A percentile compares a stretch with the other conserved stretches of the same genome.
Evolutionary conservation across 2,329 filamentous ascomycete species (phyloP).

Genomic region (Mycosphaerella arachidis): DNA sequence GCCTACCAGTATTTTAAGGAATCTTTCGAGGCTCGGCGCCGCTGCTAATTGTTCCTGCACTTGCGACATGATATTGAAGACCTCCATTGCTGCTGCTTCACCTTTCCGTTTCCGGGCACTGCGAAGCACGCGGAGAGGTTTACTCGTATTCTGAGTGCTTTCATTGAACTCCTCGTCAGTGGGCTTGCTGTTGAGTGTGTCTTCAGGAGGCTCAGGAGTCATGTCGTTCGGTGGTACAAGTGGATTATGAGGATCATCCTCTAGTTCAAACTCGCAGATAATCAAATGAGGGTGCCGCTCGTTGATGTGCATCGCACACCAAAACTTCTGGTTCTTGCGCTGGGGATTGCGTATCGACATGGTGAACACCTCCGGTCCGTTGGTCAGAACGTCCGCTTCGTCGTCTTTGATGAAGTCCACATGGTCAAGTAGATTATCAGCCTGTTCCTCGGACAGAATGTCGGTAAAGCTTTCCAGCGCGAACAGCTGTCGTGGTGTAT

Average conservation of each 20-base stretch:
- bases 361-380: constrained; percentile 83
- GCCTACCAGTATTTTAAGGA: constrained; percentile 76
- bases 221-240: constrained; percentile 58
- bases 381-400: constrained; percentile 66
- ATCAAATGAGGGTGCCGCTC: constrained; percentile 64
- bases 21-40: constrained; percentile 64
- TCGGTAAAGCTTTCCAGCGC: constrained; percentile 71
- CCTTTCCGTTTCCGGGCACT: constrained; percentile 71
- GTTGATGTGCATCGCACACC: constrained; percentile 81
- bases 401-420: constrained; percentile 85
- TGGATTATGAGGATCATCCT: constrained; percentile 68
- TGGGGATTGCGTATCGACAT: constrained; percentile 62
- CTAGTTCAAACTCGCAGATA: constrained; percentile 84
- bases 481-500: constrained; percentile 72
- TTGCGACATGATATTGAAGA: constrained; percentile 88
- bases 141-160: constrained; percentile 71
- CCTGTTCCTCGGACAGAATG: constrained; percentile 76
- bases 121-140: constrained; percentile 69
- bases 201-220: constrained; percentile 61
- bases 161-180: constrained; percentile 69
- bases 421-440: constrained; percentile 78
- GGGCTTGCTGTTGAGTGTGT: constrained; percentile 68
- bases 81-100: constrained; percentile 79
- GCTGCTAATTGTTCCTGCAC: constrained; percentile 80
- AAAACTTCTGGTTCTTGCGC: constrained; percentile 61